A percentile compares a stretch with the other conserved stretches of the same genome.
Conservation (phyloP, 768 basidiomycete species). For the Lactarius vividus region DNA sequence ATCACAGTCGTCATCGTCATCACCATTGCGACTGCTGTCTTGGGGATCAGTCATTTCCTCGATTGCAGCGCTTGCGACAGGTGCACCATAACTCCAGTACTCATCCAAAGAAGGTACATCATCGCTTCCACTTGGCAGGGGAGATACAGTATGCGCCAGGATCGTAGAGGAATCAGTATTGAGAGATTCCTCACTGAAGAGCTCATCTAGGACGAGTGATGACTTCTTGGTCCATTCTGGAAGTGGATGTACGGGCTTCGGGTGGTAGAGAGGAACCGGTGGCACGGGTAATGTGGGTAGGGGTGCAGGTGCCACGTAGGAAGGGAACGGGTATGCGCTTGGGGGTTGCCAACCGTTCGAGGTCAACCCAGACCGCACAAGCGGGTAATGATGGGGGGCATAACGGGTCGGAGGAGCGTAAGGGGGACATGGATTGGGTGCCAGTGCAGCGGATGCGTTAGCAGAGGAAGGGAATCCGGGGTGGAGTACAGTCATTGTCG, state of each 20-base stretch:
- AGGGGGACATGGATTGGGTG: not conserved
- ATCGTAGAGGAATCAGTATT: not conserved
- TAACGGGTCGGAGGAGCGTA: not conserved
- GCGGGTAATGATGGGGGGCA: not conserved
- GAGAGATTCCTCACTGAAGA: not conserved
- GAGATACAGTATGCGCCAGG: not conserved
- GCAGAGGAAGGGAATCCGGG: not conserved
- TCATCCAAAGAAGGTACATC: not conserved
- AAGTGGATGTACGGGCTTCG: slow-evolving; percentile 22
- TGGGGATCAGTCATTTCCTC: slow-evolving; percentile 21
- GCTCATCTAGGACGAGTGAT: slow-evolving; percentile 17
- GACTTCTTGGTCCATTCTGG: slow-evolving; percentile 25
- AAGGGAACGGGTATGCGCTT: not conserved
- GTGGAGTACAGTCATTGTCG: slow-evolving; percentile 8
- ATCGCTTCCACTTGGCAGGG: not conserved
- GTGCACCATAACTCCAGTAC: slow-evolving; percentile 18
- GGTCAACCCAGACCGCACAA: not conserved
- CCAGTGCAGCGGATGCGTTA: not conserved
- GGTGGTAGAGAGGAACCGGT: slow-evolving; percentile 16
- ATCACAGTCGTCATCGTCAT: slow-evolving; percentile 18
- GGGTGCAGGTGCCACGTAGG: not conserved
- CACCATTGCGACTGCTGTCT: slow-evolving; percentile 21
- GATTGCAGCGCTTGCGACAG: slow-evolving; percentile 16
- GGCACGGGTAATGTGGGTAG: not conserved
- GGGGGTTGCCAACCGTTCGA: not conserved